These are phyloP conservation scores for Dendrocalamus sinicus DNA, from an alignment of 176 grass and related monocot genomes.

Conservation along the genomic window DNA sequence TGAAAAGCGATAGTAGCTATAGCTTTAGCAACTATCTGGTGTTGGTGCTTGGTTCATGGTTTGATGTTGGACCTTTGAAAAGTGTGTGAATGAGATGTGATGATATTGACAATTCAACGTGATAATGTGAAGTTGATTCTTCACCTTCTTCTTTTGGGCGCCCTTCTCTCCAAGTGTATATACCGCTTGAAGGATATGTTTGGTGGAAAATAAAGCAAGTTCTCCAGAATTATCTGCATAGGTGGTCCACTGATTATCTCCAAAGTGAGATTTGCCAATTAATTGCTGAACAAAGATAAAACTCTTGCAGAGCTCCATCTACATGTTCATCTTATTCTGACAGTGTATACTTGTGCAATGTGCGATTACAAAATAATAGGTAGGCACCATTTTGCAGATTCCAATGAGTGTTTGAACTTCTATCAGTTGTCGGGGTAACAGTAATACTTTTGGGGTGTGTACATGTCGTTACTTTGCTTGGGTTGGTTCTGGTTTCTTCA, in stretches of 20 bases:
- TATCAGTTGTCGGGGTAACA: no score
- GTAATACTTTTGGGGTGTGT: background rate
- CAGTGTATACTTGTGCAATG: background rate
- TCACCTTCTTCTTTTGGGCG: background rate
- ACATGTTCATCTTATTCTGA: background rate
- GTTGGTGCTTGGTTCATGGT: background rate
- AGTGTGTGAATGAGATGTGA: background rate
- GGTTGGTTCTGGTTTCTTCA: conserved; percentile 31
- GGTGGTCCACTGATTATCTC: background rate
- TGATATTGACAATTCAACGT: background rate
- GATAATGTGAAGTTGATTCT: conserved; percentile 11
- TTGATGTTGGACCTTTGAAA: background rate
- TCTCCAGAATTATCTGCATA: conserved; percentile 1
- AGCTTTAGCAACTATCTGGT: background rate
- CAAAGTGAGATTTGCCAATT: background rate
- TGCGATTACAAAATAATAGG: background rate
- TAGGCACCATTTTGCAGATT: background rate
- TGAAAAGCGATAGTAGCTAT: background rate
- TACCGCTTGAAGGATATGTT: conserved; percentile 10
- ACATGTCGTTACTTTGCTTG: background rate
- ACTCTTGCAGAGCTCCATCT: background rate
- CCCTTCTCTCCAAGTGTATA: background rate
- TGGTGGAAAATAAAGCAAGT: conserved; percentile 12
- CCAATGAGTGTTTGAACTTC: background rate
- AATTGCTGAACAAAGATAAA: background rate